Evolutionary conservation across 768 basidiomycete genomes (phyloP).

Genomic region (Agrocybe pediades): DNA sequence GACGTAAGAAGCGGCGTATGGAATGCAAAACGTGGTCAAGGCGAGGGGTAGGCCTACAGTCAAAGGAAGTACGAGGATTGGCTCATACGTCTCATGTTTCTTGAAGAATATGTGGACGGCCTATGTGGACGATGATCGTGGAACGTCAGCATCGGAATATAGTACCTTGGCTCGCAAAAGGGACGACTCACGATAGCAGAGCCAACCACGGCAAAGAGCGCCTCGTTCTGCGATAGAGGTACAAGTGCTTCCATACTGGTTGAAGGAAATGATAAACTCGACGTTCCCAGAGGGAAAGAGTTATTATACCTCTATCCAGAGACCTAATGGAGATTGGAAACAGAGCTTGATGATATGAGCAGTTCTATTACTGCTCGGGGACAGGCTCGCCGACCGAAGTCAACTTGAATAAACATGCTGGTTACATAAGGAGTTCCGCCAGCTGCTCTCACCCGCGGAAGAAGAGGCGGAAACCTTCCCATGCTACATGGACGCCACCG

Average conservation of each 20-base stretch:
- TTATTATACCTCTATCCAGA: conserved; percentile 3
- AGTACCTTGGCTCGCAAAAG: not conserved
- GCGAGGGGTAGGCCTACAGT: conserved; percentile 28
- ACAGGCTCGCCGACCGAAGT: not conserved
- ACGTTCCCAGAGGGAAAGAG: not conserved
- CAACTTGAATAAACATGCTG: not conserved
- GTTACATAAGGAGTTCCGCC: not conserved
- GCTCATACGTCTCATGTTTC: conserved; percentile 33
- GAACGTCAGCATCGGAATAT: not conserved
- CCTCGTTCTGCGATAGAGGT: conserved; percentile 5
- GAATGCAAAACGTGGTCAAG: conserved; percentile 22
- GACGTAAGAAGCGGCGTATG: conserved; percentile 15
- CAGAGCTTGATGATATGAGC: not conserved
- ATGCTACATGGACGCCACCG: too few relatives aligned
- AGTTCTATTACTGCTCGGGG: not conserved
- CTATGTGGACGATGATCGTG: conserved; percentile 18
- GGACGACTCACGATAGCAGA: conserved; percentile 13
- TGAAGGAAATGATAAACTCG: not conserved
- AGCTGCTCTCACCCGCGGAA: too few relatives aligned
- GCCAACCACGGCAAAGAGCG: conserved; percentile 12
- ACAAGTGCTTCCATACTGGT: conserved; percentile 6
- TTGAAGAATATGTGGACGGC: conserved; percentile 34
- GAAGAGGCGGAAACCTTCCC: too few relatives aligned
- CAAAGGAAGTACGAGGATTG: conserved; percentile 22
- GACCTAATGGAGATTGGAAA: conserved; percentile 3